Base-by-base conservation (phyloP, 306 rosid genomes). In the Cucumis melo region DNA sequence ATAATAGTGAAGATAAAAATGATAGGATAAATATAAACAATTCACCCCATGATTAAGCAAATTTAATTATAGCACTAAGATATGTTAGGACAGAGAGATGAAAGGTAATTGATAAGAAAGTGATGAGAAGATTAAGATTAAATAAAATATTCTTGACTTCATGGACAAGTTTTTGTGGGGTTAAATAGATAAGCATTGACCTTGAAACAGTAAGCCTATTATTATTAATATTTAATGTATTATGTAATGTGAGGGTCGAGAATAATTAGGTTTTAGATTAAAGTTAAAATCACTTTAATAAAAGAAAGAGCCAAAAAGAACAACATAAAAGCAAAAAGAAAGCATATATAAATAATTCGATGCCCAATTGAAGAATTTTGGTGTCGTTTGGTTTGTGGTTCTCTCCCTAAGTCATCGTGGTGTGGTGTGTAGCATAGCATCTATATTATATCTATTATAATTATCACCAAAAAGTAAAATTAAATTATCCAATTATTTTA, bases 101-200 rank as follows among this genome's bases (percentile, higher is more conserved):
- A 14, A 15, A 3, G 57, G 23, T 44, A 68, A 68, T 44, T 21
- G 75, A 68, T 12, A 20, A 68, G 56, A 6, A 67, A 42, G 56
- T 20, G 55, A 8, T 36, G 74, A 12, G 34, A 68, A 12, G 34
- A 68, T 41, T 68, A 68, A 68, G 54, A 68, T 13, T 12, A 70
- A 70, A 70, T 44, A 21, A 44, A 46, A 17, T 2, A 58, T 46
- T 78, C 44, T 38, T 77, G 76, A 34, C 87, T 86, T 86, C 82
- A 19, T 61, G 39, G 77, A 82, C 83, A 88, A 87, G 83, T 75
- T 86, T 74, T 85, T 83, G 79, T 54, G 62, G 78, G 70, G 77
- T 42, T 72, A 85, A 83, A 42, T 75, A 77, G 80, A 85, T 81
- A 83, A 81, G 65, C 77, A 81, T 89, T 86, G 89, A 89, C 88